Evolutionary conservation across 2,329 filamentous ascomycete species (phyloP), one percentile per base, ranked within the genome.

Genomic region (Colletotrichum sp.): DNA sequence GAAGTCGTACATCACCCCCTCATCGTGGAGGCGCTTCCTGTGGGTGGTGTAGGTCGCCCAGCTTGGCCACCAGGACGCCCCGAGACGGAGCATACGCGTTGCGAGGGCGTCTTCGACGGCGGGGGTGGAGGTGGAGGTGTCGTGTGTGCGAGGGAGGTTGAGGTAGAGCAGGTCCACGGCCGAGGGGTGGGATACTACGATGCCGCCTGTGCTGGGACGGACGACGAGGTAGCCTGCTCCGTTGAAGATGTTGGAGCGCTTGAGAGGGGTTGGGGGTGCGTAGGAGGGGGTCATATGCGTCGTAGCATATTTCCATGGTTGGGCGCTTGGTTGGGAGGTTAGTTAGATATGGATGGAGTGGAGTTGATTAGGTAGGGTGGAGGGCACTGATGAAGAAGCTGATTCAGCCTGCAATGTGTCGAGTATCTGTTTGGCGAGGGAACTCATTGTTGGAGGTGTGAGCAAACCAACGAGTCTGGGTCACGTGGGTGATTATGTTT

Each of bases 391-490:
- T 43, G 18, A n/a, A n/a, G 38, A 43, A 5, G 3, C 5, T 43
- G 36, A 4, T 43, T 18, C 13, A 18, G 36, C 15, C 36, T 5
- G 8, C 16, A 2, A 16, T 16, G 34, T 36, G 7, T 36, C 8
- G 38, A 43, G 16, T 1, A 43, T 43, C 38, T 6, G 38, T 0
- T 48, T n/a, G 38, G 38, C 18, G 18, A n/a, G 18, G 9, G 6
- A n/a, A 0, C 3, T 0, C 4, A 12, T 48, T n/a, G 38, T 48
- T n/a, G 38, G 38, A 48, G 18, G 0, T n/a, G 38, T 1, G 18
- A n/a, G 18, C 38, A n/a, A 2, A 48, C 38, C 38, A 48, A 48
- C 38, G 10, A 12, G 1, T 2, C 38, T 48, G 38, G 36, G 38
- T 48, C 38, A 48, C 38, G 38, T 48, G 38, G 38, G 3, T 48